Evolutionary conservation across 352 stramenopile genomes (phyloP).

Genomic region (Phytophthora europaea): DNA sequence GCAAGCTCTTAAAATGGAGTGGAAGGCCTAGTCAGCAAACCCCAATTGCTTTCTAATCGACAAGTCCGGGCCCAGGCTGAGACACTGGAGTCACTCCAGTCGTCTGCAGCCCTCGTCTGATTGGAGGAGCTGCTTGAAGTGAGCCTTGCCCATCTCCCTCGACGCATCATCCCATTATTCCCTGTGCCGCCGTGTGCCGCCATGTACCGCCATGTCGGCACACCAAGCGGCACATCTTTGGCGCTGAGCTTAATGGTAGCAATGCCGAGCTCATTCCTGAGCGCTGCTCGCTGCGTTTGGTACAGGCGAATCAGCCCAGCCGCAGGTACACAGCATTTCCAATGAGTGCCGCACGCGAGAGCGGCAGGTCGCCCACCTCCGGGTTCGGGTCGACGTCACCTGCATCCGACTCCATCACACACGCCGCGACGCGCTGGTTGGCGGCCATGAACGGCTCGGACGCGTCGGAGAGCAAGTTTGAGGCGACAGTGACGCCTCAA

Average conservation of each 20-base stretch:
- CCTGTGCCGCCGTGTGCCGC: background rate
- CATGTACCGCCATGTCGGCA: slow-evolving; percentile 5
- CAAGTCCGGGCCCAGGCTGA: no score
- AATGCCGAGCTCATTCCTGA: background rate
- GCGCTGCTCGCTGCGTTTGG: background rate
- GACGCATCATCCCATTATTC: slow-evolving; percentile 23
- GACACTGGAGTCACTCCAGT: background rate
- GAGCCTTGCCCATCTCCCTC: background rate
- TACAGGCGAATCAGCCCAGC: background rate
- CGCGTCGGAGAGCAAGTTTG: slow-evolving; percentile 16
- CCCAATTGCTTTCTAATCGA: background rate
- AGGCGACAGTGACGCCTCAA: slow-evolving; percentile 6
- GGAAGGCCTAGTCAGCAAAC: background rate
- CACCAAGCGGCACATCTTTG: slow-evolving; percentile 33
- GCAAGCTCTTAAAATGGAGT: background rate
- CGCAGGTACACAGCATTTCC: background rate
- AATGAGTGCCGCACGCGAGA: slow-evolving; percentile 15
- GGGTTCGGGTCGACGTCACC: background rate
- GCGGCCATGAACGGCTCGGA: slow-evolving; percentile 31
- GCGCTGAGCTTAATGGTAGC: background rate
- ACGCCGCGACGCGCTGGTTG: slow-evolving; percentile 34
- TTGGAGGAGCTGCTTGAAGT: slow-evolving; percentile 27
- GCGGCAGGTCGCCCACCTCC: background rate
- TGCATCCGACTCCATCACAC: slow-evolving; percentile 16
- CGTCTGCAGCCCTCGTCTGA: slow-evolving; percentile 1